Base-by-base conservation (phyloP, 495 filamentous ascomycete genomes). In the Tuber calosporum region DNA sequence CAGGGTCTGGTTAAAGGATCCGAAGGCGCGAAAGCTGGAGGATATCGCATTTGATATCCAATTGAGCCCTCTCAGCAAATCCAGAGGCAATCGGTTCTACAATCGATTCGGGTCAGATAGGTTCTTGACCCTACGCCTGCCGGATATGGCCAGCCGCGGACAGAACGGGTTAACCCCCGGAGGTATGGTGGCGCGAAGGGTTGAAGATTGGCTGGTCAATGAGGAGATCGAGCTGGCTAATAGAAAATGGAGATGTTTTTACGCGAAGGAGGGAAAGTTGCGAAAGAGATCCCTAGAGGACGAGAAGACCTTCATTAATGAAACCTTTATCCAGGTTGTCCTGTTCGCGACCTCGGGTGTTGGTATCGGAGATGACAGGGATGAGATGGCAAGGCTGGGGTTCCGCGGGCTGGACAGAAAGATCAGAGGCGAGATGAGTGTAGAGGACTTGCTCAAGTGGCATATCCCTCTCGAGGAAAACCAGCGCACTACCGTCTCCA, bases 261-360 rank as follows among this genome's bases (percentile, higher is more conserved):
- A 71, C 58, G 69, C 81, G 13, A 75, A 80, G 45, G 67, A 71
- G 22, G 70, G 37, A 0, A 39, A 53, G 15, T 45, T 66, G 22
- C 70, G 45, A 30, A 69, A 37, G 26, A 75, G 69, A 15, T 66
- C 68, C 26, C 39, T 62, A 19, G 38, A 69, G 26, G 42, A 67
- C 13, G 17, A 45, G 5, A 75, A 72, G 22, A 30, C 36, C 0
- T n/a, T 38, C 34, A 38, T 42, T 1, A 70, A 13, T 3, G 78
- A 75, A 38, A 68, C 62, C 1, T 75, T 73, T 42, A 19, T 72
- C 7, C 67, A 72, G 43, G 80, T 66, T 1, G 66, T 82, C 2
- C 79, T 81, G 36, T 82, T 82, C 40, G 80, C 80, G 30, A 74
- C 69, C 1, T 67, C 69, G 15, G 80, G 80, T 6, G 75, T 79